Evolutionary conservation across 768 basidiomycete genomes (phyloP).

Genomic region (Boletus rex-veris): DNA sequence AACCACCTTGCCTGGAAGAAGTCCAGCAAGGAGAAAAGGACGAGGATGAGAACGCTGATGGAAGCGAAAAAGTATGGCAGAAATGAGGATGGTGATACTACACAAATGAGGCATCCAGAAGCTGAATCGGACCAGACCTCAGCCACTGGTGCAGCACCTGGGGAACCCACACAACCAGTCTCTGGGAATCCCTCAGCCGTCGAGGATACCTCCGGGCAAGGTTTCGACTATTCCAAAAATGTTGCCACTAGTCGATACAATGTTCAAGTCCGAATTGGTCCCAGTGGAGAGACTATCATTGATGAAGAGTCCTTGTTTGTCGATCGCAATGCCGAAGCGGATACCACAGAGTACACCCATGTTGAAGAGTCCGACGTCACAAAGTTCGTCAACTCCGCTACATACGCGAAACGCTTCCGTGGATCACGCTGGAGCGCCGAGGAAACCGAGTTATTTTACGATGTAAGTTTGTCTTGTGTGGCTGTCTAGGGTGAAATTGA

Average conservation of each 20-base stretch:
- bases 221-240: conserved; percentile 67
- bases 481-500: conserved; percentile 6
- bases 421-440: conserved; percentile 86
- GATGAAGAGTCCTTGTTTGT: conserved; percentile 84
- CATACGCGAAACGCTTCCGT: conserved; percentile 77
- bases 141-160: conserved; percentile 2
- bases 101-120: conserved; percentile 9
- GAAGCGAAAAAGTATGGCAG: conserved; percentile 76
- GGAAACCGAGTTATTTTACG: conserved; percentile 85
- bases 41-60: conserved; percentile 57
- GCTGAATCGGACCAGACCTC: conserved; percentile 7
- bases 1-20: conserved; percentile 74
- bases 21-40: conserved; percentile 62
- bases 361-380: conserved; percentile 79
- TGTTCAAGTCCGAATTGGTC: conserved; percentile 83
- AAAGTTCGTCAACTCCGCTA: conserved; percentile 81
- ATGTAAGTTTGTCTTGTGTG: conserved; percentile 46
- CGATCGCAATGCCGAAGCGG: conserved; percentile 64
- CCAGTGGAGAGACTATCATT: conserved; percentile 82
- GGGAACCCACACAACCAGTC: conserved; percentile 12
- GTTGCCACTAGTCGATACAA: conserved; percentile 70
- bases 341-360: conserved; percentile 71
- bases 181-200: conserved; percentile 16
- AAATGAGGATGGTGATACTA: conserved; percentile 44
- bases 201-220: conserved; percentile 49